These are phyloP conservation scores for Fusarium aywerte DNA, from an alignment of 2,329 filamentous ascomycete species.

Conservation along the genomic window DNA sequence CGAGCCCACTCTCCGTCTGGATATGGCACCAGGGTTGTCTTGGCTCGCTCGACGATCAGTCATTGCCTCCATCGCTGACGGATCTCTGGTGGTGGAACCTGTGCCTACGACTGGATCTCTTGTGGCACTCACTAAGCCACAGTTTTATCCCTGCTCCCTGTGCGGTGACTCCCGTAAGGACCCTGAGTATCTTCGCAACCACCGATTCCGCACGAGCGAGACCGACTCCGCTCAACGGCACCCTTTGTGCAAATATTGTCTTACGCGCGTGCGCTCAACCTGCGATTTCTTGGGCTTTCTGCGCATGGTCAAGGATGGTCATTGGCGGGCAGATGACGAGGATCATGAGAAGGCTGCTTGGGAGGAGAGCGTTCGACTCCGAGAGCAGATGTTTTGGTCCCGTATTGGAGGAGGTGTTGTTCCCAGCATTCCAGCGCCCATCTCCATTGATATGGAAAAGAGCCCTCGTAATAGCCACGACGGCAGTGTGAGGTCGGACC, in stretches of 20 bases:
- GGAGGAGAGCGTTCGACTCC: conserved; percentile 90
- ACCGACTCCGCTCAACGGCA: conserved; percentile 88
- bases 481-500: conserved; percentile 25
- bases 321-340: conserved; percentile 85
- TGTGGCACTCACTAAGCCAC: conserved; percentile 61
- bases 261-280: conserved; percentile 83
- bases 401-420: conserved; percentile 91
- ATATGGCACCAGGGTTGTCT: conserved; percentile 88
- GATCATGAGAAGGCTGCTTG: conserved; percentile 89
- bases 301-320: conserved; percentile 89
- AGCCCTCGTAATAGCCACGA: conserved; percentile 53
- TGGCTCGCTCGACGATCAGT: conserved; percentile 93
- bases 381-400: conserved; percentile 98
- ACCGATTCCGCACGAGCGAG: conserved; percentile 90
- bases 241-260: conserved; percentile 88
- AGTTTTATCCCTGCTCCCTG: conserved; percentile 78
- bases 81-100: conserved; percentile 88
- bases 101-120: conserved; percentile 71
- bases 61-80: conserved; percentile 83
- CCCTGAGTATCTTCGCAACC: conserved; percentile 76
- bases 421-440: conserved; percentile 62
- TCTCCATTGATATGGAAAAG: conserved; percentile 47
- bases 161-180: conserved; percentile 86
- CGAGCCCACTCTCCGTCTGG: conserved; percentile 90
- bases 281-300: conserved; percentile 95